Evolutionary conservation across 768 basidiomycete species (phyloP).

Genomic region (Asterophora lycoperdoides): DNA sequence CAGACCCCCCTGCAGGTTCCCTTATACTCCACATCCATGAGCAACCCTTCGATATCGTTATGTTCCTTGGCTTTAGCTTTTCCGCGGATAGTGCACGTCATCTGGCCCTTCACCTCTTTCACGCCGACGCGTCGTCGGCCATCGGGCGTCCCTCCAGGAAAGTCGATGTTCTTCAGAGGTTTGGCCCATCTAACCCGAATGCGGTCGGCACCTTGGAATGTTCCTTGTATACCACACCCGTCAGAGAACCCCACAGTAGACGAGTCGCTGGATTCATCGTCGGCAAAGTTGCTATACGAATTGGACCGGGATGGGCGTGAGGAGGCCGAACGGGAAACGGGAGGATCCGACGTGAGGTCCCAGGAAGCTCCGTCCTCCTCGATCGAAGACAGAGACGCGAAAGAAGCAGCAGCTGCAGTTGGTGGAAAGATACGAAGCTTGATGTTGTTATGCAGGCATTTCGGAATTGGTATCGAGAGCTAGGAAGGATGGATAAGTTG

Average conservation of each 20-base stretch:
- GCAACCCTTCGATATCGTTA: slow-evolving; percentile 44
- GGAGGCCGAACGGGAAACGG: slow-evolving; percentile 54
- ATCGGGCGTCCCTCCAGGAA: slow-evolving; percentile 40
- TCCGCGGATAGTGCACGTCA: slow-evolving; percentile 57
- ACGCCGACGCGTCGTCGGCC: slow-evolving; percentile 68
- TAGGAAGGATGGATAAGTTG: slow-evolving; percentile 23
- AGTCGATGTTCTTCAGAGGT: slow-evolving; percentile 46
- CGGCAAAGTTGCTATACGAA: slow-evolving; percentile 69
- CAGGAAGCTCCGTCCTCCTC: slow-evolving; percentile 67
- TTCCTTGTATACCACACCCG: slow-evolving; percentile 67
- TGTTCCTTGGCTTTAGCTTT: slow-evolving; percentile 35
- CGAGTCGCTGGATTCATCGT: slow-evolving; percentile 80
- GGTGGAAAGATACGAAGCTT: slow-evolving; percentile 73
- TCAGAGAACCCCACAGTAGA: slow-evolving; percentile 51
- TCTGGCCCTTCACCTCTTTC: slow-evolving; percentile 61
- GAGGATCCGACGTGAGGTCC: slow-evolving; percentile 76
- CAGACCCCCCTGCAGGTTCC: slow-evolving; percentile 73
- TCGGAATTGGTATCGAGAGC: slow-evolving; percentile 75
- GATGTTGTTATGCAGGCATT: slow-evolving; percentile 74
- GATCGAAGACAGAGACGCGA: slow-evolving; percentile 71
- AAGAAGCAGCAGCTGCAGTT: slow-evolving; percentile 46
- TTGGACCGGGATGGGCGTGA: slow-evolving; percentile 48
- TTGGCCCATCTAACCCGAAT: slow-evolving; percentile 77
- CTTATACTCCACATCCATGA: slow-evolving; percentile 67
- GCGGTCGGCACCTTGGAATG: slow-evolving; percentile 73